Conservation (phyloP, 768 basidiomycete genomes). For the Cystofilobasidium bisporidii region DNA sequence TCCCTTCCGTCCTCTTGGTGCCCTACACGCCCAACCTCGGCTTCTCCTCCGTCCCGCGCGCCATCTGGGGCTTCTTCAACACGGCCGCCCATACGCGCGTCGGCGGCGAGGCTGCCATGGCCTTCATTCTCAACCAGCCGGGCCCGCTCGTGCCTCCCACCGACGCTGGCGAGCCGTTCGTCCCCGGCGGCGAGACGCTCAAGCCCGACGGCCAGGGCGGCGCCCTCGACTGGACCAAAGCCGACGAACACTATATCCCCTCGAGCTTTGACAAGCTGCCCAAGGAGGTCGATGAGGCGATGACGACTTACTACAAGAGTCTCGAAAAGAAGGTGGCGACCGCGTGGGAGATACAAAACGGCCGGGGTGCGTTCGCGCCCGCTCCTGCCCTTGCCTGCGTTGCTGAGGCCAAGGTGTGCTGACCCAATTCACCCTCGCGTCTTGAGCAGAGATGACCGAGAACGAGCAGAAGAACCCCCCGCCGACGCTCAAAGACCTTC, state of each 20-base stretch:
- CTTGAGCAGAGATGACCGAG: conserved; percentile 17
- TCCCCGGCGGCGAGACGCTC: background rate
- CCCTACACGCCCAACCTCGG: conserved; percentile 27
- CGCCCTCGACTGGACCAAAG: conserved; percentile 9
- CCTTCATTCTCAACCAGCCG: conserved; percentile 20
- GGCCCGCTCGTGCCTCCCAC: background rate
- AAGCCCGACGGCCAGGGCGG: conserved; percentile 9
- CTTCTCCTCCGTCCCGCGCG: conserved; percentile 27
- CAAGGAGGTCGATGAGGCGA: conserved; percentile 20
- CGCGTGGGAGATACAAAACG: conserved; percentile 23
- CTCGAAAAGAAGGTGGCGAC: conserved; percentile 12
- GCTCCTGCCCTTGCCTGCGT: background rate
- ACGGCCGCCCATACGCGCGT: conserved; percentile 3
- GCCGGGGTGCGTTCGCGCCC: conserved; percentile 13
- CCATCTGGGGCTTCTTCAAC: conserved; percentile 27
- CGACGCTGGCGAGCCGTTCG: background rate
- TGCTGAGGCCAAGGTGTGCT: background rate
- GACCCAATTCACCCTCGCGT: background rate
- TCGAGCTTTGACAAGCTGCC: conserved; percentile 26
- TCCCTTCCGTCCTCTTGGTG: conserved; percentile 20
- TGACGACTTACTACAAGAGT: conserved; percentile 21
- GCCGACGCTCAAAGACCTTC: conserved; percentile 11
- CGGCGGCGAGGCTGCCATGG: conserved; percentile 26
- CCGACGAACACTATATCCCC: background rate
- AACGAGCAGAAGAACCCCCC: conserved; percentile 20